These are phyloP conservation scores for Stevia rebaudiana DNA, from an alignment of 140 eudicot species.

Conservation along the genomic window DNA sequence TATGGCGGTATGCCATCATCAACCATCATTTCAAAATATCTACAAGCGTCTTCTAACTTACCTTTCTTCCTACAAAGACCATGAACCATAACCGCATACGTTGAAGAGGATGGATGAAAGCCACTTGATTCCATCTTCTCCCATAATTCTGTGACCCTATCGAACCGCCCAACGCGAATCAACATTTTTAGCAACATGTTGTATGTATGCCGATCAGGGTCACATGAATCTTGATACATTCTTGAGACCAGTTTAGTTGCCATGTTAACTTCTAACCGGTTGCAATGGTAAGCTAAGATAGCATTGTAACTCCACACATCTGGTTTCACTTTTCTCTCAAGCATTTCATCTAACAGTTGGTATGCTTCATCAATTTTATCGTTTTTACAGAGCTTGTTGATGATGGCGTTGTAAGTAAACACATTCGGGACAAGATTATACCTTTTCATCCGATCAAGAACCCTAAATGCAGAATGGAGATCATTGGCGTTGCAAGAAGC, in stretches of 20 bases:
- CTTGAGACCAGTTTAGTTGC: constrained; percentile 58
- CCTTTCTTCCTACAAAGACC: constrained; percentile 78
- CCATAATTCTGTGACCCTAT: constrained; percentile 60
- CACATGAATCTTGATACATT: constrained; percentile 55
- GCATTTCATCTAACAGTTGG: constrained; percentile 66
- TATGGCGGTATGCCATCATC: constrained; percentile 94
- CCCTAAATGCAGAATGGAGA: constrained; percentile 58
- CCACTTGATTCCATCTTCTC: constrained; percentile 54
- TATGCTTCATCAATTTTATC: constrained; percentile 65
- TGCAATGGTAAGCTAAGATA: constrained; percentile 60
- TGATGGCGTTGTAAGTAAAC: constrained; percentile 58
- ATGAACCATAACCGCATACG: constrained; percentile 86
- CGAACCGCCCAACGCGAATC: constrained; percentile 67
- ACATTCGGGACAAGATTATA: constrained; percentile 66
- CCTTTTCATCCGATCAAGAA: constrained; percentile 74
- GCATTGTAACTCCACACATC: constrained; percentile 80
- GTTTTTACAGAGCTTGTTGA: constrained; percentile 53
- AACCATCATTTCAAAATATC: constrained; percentile 79
- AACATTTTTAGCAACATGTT: constrained; percentile 84
- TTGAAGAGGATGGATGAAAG: constrained; percentile 68
- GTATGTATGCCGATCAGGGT: constrained; percentile 66
- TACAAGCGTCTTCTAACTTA: constrained; percentile 68
- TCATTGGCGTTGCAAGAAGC: constrained; percentile 56
- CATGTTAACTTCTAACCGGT: constrained; percentile 65
- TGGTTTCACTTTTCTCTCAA: constrained; percentile 48